Conservation (phyloP, 2,329 filamentous ascomycete species). For the Trichoderma sp. region DNA sequence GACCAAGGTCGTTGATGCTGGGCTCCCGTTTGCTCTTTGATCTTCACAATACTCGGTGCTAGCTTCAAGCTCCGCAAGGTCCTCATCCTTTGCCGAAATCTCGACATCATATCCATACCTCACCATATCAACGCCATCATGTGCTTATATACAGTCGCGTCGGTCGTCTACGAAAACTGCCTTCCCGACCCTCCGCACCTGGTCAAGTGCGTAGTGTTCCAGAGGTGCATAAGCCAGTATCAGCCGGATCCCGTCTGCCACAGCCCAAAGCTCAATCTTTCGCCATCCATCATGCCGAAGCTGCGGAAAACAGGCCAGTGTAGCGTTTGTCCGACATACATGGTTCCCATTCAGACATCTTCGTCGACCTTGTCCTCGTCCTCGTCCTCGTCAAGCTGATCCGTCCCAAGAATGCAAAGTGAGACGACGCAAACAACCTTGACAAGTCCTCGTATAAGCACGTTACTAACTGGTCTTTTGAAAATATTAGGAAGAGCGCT, state of each 20-base stretch:
- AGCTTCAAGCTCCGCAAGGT: too few relatives aligned
- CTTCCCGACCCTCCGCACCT: constrained; percentile 1
- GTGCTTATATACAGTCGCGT: background rate
- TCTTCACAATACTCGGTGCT: background rate
- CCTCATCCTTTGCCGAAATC: too few relatives aligned
- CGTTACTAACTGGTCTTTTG: too few relatives aligned
- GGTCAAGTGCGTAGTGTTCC: constrained; percentile 6
- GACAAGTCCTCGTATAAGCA: too few relatives aligned
- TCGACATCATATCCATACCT: background rate
- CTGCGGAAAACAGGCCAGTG: background rate
- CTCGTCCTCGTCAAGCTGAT: background rate
- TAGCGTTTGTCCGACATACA: background rate
- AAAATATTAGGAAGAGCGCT: too few relatives aligned
- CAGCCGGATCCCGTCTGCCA: background rate
- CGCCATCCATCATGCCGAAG: background rate
- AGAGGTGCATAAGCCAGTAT: background rate
- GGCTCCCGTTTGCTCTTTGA: background rate
- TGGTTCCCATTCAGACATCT: background rate
- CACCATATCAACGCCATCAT: background rate
- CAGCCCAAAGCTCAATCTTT: background rate
- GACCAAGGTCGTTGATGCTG: background rate
- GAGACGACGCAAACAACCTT: background rate
- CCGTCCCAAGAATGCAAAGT: background rate
- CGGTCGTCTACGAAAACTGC: background rate
- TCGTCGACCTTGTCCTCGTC: background rate